Conservation (phyloP, 2,329 filamentous ascomycete genomes). For the Scedosporium aurantiacum region DNA sequence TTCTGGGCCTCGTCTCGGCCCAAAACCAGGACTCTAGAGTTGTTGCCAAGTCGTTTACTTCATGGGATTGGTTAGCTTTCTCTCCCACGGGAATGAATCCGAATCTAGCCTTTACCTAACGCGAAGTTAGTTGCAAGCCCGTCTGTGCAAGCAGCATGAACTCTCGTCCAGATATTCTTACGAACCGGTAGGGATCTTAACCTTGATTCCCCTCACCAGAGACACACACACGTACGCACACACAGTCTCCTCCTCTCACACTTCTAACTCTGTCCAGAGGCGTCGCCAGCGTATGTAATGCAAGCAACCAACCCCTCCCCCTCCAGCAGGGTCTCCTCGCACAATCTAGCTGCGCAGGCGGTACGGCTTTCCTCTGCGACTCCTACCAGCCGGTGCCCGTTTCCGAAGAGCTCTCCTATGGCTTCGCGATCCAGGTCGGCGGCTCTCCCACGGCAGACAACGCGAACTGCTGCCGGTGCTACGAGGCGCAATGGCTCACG, state of each 20-base stretch:
- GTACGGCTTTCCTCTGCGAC: conserved; percentile 10
- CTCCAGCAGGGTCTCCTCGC: background rate
- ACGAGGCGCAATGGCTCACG: conserved; percentile 11
- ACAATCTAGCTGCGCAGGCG: background rate
- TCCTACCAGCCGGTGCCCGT: conserved; percentile 13
- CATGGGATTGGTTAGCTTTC: background rate
- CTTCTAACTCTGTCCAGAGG: background rate
- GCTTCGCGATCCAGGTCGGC: conserved; percentile 13
- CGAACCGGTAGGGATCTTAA: background rate
- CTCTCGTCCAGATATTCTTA: background rate
- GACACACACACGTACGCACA: background rate
- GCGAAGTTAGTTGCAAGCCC: background rate
- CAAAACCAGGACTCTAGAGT: background rate
- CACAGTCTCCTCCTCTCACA: background rate
- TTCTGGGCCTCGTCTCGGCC: background rate
- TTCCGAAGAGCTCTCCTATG: conserved; percentile 12
- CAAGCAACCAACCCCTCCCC: background rate
- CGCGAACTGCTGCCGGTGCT: conserved; percentile 15
- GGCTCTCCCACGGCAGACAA: conserved; percentile 11
- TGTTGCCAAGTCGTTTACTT: background rate
- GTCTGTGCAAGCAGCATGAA: background rate
- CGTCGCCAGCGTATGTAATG: background rate
- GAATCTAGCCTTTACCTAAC: background rate
- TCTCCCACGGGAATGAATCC: background rate
- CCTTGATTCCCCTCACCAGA: background rate